Conservation (phyloP, 202 grass and related monocot species). For the Bolboschoenoplectus hybrid region DNA sequence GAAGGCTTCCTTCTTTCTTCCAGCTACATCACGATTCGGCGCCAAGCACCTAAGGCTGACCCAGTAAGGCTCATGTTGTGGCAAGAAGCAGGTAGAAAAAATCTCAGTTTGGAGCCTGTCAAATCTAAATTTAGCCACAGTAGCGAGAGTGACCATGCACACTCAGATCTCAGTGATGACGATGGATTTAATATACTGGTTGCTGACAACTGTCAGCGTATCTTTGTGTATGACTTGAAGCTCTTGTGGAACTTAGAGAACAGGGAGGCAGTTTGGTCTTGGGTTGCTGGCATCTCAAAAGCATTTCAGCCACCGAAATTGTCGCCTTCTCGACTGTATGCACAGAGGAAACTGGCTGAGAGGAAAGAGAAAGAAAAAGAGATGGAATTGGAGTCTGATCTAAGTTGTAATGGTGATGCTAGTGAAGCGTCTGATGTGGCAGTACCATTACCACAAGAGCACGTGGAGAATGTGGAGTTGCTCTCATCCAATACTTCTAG, state of each 20-base stretch:
- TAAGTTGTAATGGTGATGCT: slow-evolving; percentile 47
- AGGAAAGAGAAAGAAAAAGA: slow-evolving; percentile 54
- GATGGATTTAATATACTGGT: slow-evolving; percentile 97
- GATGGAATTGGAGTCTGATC: slow-evolving; percentile 47
- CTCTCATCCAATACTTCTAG: slow-evolving; percentile 51
- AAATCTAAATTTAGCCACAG: slow-evolving; percentile 76
- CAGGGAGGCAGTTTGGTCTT: slow-evolving; percentile 75
- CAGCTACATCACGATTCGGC: slow-evolving; percentile 96
- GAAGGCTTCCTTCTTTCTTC: slow-evolving; percentile 94
- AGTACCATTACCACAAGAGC: slow-evolving; percentile 37
- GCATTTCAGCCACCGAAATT: slow-evolving; percentile 89
- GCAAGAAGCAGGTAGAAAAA: slow-evolving; percentile 90
- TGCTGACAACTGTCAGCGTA: slow-evolving; percentile 94
- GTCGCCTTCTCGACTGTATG: slow-evolving; percentile 87
- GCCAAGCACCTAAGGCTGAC: slow-evolving; percentile 95
- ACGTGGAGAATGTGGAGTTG: slow-evolving; percentile 63
- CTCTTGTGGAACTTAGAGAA: slow-evolving; percentile 94
- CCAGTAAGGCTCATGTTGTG: slow-evolving; percentile 76
- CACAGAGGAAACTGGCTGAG: slow-evolving; percentile 83
- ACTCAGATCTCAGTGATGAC: slow-evolving; percentile 89
- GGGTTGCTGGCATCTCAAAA: slow-evolving; percentile 90
- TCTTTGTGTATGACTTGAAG: slow-evolving; percentile 96
- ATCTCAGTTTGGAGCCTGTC: slow-evolving; percentile 53
- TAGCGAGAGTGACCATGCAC: slow-evolving; percentile 71
- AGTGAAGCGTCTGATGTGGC: slow-evolving; percentile 5